These are phyloP conservation scores for Lenzites betulinus DNA, from an alignment of 768 basidiomycete genomes.

Conservation along the genomic window DNA sequence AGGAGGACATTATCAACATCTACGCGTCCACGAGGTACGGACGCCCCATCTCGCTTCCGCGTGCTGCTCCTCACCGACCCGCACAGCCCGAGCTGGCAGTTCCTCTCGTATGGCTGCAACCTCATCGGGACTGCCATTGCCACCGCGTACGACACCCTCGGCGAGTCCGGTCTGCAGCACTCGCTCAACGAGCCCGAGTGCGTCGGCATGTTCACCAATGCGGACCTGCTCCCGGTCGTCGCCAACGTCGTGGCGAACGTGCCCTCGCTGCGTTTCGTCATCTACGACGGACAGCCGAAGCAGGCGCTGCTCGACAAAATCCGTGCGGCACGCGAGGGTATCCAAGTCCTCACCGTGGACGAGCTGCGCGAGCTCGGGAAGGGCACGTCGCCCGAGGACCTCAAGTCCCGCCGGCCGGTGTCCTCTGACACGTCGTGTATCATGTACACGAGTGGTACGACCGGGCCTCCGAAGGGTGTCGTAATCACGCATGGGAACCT, in stretches of 20 bases:
- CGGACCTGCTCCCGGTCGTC: slow-evolving; percentile 82
- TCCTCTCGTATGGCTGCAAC: slow-evolving; percentile 80
- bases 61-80: background rate
- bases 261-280: slow-evolving; percentile 73
- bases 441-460: slow-evolving; percentile 90
- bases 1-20: slow-evolving; percentile 83
- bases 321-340: slow-evolving; percentile 50
- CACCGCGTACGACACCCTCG: slow-evolving; percentile 96
- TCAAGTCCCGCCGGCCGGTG: slow-evolving; percentile 52
- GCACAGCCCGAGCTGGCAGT: slow-evolving; percentile 80
- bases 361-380: slow-evolving; percentile 73
- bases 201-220: slow-evolving; percentile 87
- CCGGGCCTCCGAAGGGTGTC: slow-evolving; percentile 94
- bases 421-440: slow-evolving; percentile 60
- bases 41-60: background rate
- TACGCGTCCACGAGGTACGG: slow-evolving; percentile 85
- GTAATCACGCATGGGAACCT: slow-evolving; percentile 87
- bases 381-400: slow-evolving; percentile 49
- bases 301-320: slow-evolving; percentile 60
- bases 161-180: slow-evolving; percentile 83
- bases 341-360: slow-evolving; percentile 66
- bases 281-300: slow-evolving; percentile 80
- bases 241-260: slow-evolving; percentile 70
- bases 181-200: slow-evolving; percentile 89
- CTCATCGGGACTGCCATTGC: slow-evolving; percentile 81